Percentiles rank a stretch among this genome's conserved stretches.
These are phyloP conservation scores for Asparagopsis taxiformis DNA, from an alignment of 31 red algal genomes.

Conservation along the genomic window DNA sequence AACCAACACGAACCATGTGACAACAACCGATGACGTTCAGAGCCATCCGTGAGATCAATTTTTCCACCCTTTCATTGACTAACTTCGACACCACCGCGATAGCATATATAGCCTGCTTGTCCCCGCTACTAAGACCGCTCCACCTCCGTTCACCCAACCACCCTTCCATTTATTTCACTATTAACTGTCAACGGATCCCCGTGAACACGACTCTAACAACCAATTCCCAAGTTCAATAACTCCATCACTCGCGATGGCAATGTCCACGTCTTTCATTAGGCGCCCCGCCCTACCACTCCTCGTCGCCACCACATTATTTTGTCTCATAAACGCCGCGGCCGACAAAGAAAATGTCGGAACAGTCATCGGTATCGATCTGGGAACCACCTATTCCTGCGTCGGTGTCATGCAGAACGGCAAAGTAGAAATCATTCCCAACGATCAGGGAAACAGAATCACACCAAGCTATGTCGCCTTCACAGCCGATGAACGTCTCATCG, in stretches of 20 bases:
- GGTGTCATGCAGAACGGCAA: constrained; percentile 93
- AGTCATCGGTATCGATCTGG: constrained; percentile 98
- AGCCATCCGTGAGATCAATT: no score
- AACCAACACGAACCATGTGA: not conserved
- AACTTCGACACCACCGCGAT: not conserved
- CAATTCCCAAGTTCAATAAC: no score
- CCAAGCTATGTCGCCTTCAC: constrained; percentile 98
- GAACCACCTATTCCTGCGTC: constrained; percentile 98
- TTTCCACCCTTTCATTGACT: not conserved
- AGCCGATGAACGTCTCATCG: constrained; percentile 90
- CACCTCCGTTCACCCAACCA: not conserved
- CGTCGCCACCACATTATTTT: constrained; percentile 8
- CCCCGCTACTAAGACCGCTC: not conserved
- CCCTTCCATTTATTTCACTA: not conserved
- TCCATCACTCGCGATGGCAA: not conserved
- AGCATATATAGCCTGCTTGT: not conserved
- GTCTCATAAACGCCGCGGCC: constrained; percentile 3
- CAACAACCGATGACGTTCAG: not conserved
- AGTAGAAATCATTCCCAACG: constrained; percentile 97
- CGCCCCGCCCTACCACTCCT: constrained; percentile 9
- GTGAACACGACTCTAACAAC: no score
- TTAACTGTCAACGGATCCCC: no score
- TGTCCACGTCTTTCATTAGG: constrained; percentile 4
- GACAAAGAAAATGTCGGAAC: constrained; percentile 78
- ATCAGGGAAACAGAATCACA: constrained; percentile 98